These are phyloP conservation scores for Adenanthera pavonina DNA, from an alignment of 306 rosid species.

Conservation along the genomic window DNA sequence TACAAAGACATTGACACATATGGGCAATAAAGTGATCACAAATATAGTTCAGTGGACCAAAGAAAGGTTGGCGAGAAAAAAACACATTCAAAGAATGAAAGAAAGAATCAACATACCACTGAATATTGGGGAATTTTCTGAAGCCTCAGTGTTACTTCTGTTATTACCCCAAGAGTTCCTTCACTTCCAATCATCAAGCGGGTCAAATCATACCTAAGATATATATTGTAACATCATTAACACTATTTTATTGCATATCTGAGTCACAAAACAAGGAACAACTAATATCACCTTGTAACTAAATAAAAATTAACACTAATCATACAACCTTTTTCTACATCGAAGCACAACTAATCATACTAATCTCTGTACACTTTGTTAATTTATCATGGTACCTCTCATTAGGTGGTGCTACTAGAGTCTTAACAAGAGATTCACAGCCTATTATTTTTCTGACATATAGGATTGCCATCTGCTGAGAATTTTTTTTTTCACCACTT, in stretches of 20 bases:
- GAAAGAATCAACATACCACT: conserved; percentile 60
- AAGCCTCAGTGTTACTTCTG: conserved; percentile 89
- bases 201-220: conserved; percentile 85
- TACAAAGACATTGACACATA: conserved; percentile 17
- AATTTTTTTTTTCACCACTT: neutral
- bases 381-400: neutral
- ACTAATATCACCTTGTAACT: neutral
- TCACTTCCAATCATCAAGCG: conserved; percentile 98
- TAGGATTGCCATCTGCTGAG: neutral
- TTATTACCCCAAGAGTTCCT: conserved; percentile 93
- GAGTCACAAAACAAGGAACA: neutral
- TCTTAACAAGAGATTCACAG: neutral
- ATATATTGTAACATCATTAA: conserved; percentile 26
- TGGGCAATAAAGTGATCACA: conserved; percentile 22
- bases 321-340: neutral
- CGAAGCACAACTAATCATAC: neutral
- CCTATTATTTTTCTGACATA: neutral
- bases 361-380: neutral
- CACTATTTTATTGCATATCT: conserved; percentile 29
- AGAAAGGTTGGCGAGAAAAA: conserved; percentile 36
- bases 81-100: conserved; percentile 16
- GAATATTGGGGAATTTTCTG: conserved; percentile 88
- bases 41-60: conserved; percentile 27
- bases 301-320: neutral
- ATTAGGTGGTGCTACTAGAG: neutral